Base-by-base conservation (phyloP, 108 stramenopile genomes). In the Cyclotella sp. region DNA sequence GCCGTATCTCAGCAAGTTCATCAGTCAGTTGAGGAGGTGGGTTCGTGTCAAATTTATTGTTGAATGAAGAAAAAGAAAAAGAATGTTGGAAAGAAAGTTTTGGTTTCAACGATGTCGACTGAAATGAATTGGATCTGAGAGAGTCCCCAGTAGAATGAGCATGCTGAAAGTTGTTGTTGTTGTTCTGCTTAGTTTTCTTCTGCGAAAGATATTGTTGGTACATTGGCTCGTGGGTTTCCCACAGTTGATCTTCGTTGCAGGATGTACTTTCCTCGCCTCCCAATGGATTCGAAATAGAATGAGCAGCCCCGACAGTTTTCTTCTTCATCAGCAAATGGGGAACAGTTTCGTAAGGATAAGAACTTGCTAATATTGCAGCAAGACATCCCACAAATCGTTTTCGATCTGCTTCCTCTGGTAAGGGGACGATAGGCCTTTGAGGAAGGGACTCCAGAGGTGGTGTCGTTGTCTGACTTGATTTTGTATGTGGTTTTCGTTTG, bases 291-390 rank as follows among this genome's bases (percentile, higher is more conserved):
- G 60, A 61, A 13, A 61, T 13, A 5, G 34, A 12, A 61, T 61
- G 60, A 19, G 60, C 29, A 9, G 60, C 15, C 27, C 52, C 49
- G 14, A 51, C 28, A 6, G 16, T n/a, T 15, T 45, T 29, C 46
- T 72, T 68, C 58, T 70, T 81, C 61, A 81, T 69, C 70, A 72
- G 41, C 43, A 76, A 68, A 70, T 76, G 55, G 3, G 80, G 80
- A 30, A 63, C 81, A 41, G 72, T 78, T 42, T 94, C 91, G 61
- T 90, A 89, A 28, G 86, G 76, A 70, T 90, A 90, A 30, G 81
- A 57, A 43, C 85, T 85, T 27, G 93, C 88, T 49, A 94, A 85
- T 15, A 94, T 77, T 28, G 89, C 90, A 15, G 93, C 93, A 54
- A 94, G 59, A 66, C 93, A 91, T 41, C 90, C 93, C 79, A 81